Percentiles rank a stretch among this genome's conserved stretches.
Conservation (phyloP, 2,329 filamentous ascomycete genomes). For the Acarospora socialis region DNA sequence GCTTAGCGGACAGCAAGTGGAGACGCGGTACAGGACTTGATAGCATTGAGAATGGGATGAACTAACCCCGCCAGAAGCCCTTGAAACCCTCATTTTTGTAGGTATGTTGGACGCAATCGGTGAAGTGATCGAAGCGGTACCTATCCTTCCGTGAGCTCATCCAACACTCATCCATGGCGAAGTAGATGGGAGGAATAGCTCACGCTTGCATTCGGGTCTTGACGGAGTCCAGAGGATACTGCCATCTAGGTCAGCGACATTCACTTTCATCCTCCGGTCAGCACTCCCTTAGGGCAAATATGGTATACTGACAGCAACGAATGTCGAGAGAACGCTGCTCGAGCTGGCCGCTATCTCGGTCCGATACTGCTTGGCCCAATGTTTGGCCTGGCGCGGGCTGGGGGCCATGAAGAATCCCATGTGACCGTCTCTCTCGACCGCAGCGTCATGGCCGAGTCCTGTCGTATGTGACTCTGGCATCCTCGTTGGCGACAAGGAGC, state of each 20-base stretch:
- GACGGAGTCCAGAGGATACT: constrained; percentile 75
- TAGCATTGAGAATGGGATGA: constrained; percentile 1
- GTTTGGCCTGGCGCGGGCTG: constrained; percentile 29
- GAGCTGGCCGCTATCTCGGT: constrained; percentile 67
- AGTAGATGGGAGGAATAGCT: background rate
- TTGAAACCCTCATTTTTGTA: constrained; percentile 58
- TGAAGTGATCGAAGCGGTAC: constrained; percentile 61
- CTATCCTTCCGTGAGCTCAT: constrained; percentile 12
- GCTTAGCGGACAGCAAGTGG: too few species aligned
- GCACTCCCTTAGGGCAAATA: background rate
- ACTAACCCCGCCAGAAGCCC: constrained; percentile 68
- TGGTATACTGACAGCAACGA: constrained; percentile 43
- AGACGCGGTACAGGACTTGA: constrained; percentile 4
- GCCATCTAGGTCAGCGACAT: constrained; percentile 4
- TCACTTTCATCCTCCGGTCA: background rate
- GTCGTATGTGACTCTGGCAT: background rate
- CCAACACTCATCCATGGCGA: background rate
- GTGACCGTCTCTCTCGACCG: too few species aligned
- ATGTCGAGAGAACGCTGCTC: constrained; percentile 66
- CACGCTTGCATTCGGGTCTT: constrained; percentile 76
- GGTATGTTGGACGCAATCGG: constrained; percentile 60
- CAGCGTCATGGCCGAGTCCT: too few species aligned
- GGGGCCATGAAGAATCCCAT: too few species aligned
- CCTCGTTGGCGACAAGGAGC: too few species aligned
- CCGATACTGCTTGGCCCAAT: constrained; percentile 60